Evolutionary conservation across 495 filamentous ascomycete genomes (phyloP), one percentile per base, ranked within the genome.

Genomic region (Annulohypoxylon nitens): DNA sequence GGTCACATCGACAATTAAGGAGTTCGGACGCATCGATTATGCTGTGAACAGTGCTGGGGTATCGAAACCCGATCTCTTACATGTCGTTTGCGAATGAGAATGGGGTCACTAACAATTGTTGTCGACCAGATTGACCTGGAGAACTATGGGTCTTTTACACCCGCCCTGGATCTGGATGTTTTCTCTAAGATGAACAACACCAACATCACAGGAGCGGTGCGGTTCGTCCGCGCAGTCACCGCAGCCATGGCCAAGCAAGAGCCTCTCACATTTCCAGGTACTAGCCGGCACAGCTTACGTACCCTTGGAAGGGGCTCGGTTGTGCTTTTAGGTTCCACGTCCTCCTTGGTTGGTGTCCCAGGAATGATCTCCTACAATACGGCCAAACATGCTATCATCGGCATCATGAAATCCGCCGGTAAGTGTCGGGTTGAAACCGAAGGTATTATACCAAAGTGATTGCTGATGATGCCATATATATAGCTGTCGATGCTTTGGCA

Each of bases 221-320:
- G 47, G 2, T 67, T 37, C 16, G 33, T 58, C 2, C 53, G 64
- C 9, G 73, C 80, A n/a, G 81, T 80, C 30, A 55, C 76, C n/a
- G 70, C 67, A 9, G 77, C 79, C 26, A 83, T 84, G 82, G 67
- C 79, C 59, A 71, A 73, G 34, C 81, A 84, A 51, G 66, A 76
- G 25, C 74, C 79, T 14, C 67, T 61, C n/a, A 69, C 75, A 47
- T 69, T 79, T 25, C 8, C 8, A 7, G 30, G 60, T 6, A 30
- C 30, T 3, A 37, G 64, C 0, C 67, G 74, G 14, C 72, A 76
- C 39, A 74, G 74, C 12, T 30, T n/a, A n/a, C 67, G 68, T 0
- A 59, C 65, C 34, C 37, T 73, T 7, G 73, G 75, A 18, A 71
- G 76, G 14, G 78, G 78, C 18, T 61, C 65, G 18, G 77, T 80